phyloP scores from a whole-genome alignment of 306 rosid species.

The Dalbergia cultrata region DNA sequence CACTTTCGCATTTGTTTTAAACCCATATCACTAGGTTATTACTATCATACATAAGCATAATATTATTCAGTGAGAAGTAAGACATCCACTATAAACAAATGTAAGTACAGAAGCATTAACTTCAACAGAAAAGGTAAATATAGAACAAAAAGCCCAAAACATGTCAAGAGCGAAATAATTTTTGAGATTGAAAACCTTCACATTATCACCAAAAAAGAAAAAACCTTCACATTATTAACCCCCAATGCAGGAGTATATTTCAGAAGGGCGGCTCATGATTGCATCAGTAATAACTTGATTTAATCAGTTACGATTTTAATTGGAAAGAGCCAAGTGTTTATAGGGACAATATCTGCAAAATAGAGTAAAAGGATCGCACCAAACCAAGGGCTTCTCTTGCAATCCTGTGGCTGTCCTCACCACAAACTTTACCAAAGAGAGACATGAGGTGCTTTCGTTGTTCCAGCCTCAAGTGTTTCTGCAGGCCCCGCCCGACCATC shows the following conservation, averaged over 20 bases:
- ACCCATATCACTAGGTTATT: constrained; percentile 21
- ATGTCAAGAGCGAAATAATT: background rate
- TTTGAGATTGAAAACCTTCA: background rate
- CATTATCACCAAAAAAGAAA: too few species aligned
- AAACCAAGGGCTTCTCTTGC: constrained; percentile 92
- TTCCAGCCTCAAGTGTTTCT: constrained; percentile 77
- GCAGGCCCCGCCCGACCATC: constrained; percentile 90
- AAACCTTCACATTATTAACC: background rate
- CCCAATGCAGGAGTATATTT: constrained; percentile 8
- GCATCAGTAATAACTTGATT: background rate
- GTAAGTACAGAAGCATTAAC: background rate
- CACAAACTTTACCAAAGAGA: constrained; percentile 68
- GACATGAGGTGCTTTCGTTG: constrained; percentile 79
- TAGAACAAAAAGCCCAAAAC: background rate
- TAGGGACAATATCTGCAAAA: background rate
- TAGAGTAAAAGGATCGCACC: constrained; percentile 59
- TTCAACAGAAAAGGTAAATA: too few species aligned
- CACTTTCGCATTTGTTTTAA: constrained; percentile 6
- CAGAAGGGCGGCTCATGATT: background rate
- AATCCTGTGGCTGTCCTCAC: constrained; percentile 62
- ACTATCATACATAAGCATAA: constrained; percentile 7
- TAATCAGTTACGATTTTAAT: constrained; percentile 11
- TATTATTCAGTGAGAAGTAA: background rate
- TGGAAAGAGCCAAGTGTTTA: constrained; percentile 2
- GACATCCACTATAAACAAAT: background rate